A percentile compares a stretch with the other conserved stretches of the same genome.
Conservation (phyloP, 192 early-diverging fungal genomes). For the Haplosporangium gracile region DNA sequence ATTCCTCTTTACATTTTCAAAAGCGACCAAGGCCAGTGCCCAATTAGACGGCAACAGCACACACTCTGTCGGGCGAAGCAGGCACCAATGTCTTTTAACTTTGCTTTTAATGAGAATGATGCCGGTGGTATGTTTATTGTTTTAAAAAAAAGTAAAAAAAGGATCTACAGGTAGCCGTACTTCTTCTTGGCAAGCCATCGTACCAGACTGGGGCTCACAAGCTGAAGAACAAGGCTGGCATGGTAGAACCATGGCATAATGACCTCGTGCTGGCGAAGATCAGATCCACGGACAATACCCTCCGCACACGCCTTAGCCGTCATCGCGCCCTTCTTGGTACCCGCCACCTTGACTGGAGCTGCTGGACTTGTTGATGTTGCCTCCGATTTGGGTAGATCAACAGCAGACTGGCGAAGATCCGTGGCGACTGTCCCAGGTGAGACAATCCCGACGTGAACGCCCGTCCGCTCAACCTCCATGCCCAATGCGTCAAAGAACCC, state of each 20-base stretch:
- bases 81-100: neutral
- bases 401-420: conserved; percentile 73
- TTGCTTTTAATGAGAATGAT: neutral
- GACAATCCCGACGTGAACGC: conserved; percentile 74
- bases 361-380: neutral
- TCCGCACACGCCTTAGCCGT: conserved; percentile 69
- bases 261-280: conserved; percentile 66
- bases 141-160: neutral
- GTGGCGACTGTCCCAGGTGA: conserved; percentile 86
- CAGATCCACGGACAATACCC: conserved; percentile 72
- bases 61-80: neutral
- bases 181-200: conserved; percentile 79
- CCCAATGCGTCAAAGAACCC: conserved; percentile 88
- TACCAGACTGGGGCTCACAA: conserved; percentile 70
- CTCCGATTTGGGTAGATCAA: conserved; percentile 61
- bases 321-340: conserved; percentile 73
- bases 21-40: neutral
- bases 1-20: neutral
- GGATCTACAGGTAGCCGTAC: conserved; percentile 65
- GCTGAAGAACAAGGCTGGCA: conserved; percentile 60
- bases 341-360: conserved; percentile 27
- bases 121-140: neutral
- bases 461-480: conserved; percentile 75
- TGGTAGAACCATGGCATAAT: conserved; percentile 75
- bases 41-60: neutral